Evolutionary conservation across 2,329 filamentous ascomycete species (phyloP).

Genomic region (Rhytidhysteron rufulum): DNA sequence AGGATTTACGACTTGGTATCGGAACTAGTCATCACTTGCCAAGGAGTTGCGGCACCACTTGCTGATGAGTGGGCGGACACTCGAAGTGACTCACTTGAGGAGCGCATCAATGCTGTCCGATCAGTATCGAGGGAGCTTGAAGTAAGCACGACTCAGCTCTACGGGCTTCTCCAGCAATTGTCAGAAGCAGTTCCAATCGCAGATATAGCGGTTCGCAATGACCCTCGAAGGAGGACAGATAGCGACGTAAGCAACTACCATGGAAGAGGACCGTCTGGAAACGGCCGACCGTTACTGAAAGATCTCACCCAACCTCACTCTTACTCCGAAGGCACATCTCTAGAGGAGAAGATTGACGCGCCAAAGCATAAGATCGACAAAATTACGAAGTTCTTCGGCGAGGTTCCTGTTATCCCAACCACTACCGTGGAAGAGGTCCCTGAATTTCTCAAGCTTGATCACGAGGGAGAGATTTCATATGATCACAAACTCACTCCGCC

Average conservation of each 20-base stretch:
- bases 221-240: conserved; percentile 40
- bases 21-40: conserved; percentile 81
- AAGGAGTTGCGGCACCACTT: conserved; percentile 85
- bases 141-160: conserved; percentile 79
- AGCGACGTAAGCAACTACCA: conserved; percentile 29
- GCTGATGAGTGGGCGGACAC: conserved; percentile 94
- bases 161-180: conserved; percentile 81
- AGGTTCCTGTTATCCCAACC: conserved; percentile 46
- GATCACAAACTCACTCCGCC: conserved; percentile 75
- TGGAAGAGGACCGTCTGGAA: conserved; percentile 24
- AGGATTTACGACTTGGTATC: conserved; percentile 89
- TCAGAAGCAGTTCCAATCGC: conserved; percentile 68
- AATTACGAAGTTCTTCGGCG: conserved; percentile 50
- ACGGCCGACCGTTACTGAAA: conserved; percentile 48
- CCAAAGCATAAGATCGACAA: conserved; percentile 44
- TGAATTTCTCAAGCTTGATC: conserved; percentile 79
- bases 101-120: conserved; percentile 75
- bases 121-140: conserved; percentile 76
- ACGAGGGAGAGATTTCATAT: conserved; percentile 85
- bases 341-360: conserved; percentile 32
- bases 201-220: conserved; percentile 24
- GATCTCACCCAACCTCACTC: conserved; percentile 60
- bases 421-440: conserved; percentile 69
- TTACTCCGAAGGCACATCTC: conserved; percentile 55
- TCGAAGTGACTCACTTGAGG: conserved; percentile 85